Percentiles rank a stretch among this genome's conserved stretches.
Evolutionary conservation across 176 grass and related monocot genomes (phyloP).

Genomic region (Lolium perenne): DNA sequence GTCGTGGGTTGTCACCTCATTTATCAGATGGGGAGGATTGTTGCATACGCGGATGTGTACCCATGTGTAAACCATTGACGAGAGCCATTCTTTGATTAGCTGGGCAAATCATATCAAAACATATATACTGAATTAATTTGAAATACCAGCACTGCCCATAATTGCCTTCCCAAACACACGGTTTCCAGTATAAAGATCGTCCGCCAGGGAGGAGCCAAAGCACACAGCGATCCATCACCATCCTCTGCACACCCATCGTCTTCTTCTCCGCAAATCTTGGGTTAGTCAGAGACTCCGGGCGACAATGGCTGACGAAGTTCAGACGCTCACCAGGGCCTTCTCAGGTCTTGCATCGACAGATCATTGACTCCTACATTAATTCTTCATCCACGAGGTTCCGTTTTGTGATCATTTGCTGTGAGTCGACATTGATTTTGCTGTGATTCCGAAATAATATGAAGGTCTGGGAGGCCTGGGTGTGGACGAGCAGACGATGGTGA

Average conservation of each 20-base stretch:
- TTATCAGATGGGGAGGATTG: slow-evolving; percentile 5
- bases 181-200: slow-evolving; percentile 62
- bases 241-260: background rate
- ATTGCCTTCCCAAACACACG: slow-evolving; percentile 31
- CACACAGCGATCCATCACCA: slow-evolving; percentile 6
- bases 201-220: background rate
- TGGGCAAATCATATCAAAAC: background rate
- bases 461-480: slow-evolving; percentile 79
- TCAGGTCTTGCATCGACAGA: slow-evolving; percentile 63
- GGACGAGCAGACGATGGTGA: slow-evolving; percentile 70
- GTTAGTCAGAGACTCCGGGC: background rate
- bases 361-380: background rate
- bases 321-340: slow-evolving; percentile 83
- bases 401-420: background rate
- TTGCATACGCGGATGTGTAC: slow-evolving; percentile 18
- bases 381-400: background rate
- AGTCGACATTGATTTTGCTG: background rate
- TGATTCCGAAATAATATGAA: background rate
- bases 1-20: slow-evolving; percentile 23
- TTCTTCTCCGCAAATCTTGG: slow-evolving; percentile 1
- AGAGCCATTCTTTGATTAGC: slow-evolving; percentile 16
- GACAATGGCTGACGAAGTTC: slow-evolving; percentile 63
- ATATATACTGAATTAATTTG: background rate
- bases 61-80: slow-evolving; percentile 33
- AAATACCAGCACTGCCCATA: slow-evolving; percentile 48